Percentiles rank a stretch among this genome's conserved stretches.
phyloP scores from a whole-genome alignment of 495 filamentous ascomycete genomes.

The Coniosporium apollinis region DNA sequence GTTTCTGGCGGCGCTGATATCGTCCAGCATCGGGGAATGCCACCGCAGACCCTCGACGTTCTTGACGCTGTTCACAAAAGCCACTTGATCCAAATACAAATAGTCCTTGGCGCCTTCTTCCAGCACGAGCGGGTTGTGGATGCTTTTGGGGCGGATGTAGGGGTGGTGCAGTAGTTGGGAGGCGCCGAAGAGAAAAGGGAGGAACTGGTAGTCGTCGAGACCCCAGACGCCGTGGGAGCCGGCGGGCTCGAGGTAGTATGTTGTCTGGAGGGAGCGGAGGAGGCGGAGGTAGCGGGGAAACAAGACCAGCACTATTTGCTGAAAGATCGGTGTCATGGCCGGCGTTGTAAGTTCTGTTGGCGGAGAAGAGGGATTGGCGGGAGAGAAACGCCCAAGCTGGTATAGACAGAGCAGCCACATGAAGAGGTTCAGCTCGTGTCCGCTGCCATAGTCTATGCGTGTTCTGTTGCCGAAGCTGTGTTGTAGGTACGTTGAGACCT shows the following conservation, averaged over 20 bases:
- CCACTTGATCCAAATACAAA: constrained; percentile 80
- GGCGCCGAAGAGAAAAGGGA: constrained; percentile 88
- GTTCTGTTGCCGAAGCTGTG: constrained; percentile 71
- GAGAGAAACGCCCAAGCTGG: no score
- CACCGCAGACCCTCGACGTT: constrained; percentile 88
- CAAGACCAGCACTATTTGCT: constrained; percentile 51
- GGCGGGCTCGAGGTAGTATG: constrained; percentile 90
- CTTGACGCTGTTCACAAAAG: constrained; percentile 90
- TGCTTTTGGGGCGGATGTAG: constrained; percentile 69
- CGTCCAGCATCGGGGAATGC: constrained; percentile 97
- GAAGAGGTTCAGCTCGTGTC: constrained; percentile 91
- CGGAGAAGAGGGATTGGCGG: no score
- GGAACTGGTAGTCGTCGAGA: constrained; percentile 91
- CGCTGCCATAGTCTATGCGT: constrained; percentile 93
- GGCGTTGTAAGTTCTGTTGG: no score
- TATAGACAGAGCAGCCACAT: constrained; percentile 86
- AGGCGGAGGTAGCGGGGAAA: constrained; percentile 68
- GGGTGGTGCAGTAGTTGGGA: constrained; percentile 76
- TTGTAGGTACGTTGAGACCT: constrained; percentile 63
- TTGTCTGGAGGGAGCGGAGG: constrained; percentile 66
- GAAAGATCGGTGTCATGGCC: constrained; percentile 46
- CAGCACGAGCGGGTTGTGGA: constrained; percentile 70
- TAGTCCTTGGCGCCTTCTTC: constrained; percentile 74
- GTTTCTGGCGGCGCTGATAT: constrained; percentile 80
- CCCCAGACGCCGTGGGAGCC: constrained; percentile 47